phyloP scores from a whole-genome alignment of 768 basidiomycete genomes.

The Serendipita sp. region DNA sequence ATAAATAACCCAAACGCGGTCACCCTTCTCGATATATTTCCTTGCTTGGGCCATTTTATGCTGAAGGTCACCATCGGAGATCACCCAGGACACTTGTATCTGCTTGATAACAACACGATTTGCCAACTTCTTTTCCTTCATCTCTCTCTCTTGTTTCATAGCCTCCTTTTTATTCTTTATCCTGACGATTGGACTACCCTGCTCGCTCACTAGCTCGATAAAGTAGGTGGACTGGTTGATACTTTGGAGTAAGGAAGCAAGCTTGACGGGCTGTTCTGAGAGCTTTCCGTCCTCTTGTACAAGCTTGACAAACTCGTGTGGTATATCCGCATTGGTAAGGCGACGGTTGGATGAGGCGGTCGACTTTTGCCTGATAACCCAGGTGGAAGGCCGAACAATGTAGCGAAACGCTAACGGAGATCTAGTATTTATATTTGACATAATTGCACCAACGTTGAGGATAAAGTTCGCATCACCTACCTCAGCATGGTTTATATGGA shows the following conservation, averaged over 20 bases:
- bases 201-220: slow-evolving; percentile 37
- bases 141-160: slow-evolving; percentile 23
- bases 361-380: neutral
- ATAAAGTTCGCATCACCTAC: neutral
- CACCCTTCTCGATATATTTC: slow-evolving; percentile 43
- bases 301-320: neutral
- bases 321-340: neutral
- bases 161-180: slow-evolving; percentile 32
- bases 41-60: slow-evolving; percentile 49
- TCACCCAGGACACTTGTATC: slow-evolving; percentile 56
- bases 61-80: slow-evolving; percentile 38
- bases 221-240: slow-evolving; percentile 27
- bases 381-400: neutral
- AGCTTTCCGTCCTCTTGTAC: slow-evolving; percentile 3
- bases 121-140: slow-evolving; percentile 22
- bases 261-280: neutral
- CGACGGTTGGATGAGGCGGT: neutral
- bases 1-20: slow-evolving; percentile 40
- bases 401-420: neutral
- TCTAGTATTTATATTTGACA: no score
- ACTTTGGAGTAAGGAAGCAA: neutral
- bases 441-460: neutral
- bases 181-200: slow-evolving; percentile 44
- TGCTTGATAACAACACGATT: slow-evolving; percentile 30
- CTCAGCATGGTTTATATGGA: neutral